Evolutionary conservation across 768 basidiomycete genomes (phyloP), one percentile per base, ranked within the genome.

Genomic region (Psilocybe cyanescens): DNA sequence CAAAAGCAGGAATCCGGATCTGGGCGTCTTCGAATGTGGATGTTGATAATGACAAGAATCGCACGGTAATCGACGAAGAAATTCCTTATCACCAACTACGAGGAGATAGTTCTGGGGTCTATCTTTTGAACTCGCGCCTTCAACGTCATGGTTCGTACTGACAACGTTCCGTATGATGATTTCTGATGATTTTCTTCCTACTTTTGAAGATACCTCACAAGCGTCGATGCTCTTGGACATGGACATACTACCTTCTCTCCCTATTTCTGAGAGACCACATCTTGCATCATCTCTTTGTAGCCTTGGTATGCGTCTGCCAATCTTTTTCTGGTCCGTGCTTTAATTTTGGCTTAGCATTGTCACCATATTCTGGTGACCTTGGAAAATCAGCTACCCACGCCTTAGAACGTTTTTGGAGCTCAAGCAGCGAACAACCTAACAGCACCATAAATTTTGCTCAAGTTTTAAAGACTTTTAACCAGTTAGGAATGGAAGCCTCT

Each of bases 401-500:
- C 11, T 44, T 63, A 28, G 70, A 55, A 55, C 58, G 48, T 8
- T 59, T 68, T 54, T 60, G 53, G n/a, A 66, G 29, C 44, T 66
- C 65, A n/a, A 58, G 19, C 45, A 30, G 48, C 52, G 54, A 60
- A 44, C 59, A 59, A 4, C 45, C 24, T 1, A 44, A 59, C 11
- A 63, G 72, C 69, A 70, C 70, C n/a, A 76, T 78, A 57, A 72
- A 71, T 53, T 76, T 77, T 55, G 58, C 66, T 19, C 71, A 71
- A 41, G 63, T 86, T 35, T 51, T 79, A 14, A 68, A 65, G 8
- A 72, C 74, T 12, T 71, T 88, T 2, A 65, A 74, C 3, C 75
- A 71, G 54, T 74, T 88, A 9, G 87, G 85, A 41, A 83, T 83
- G 2, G 74, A 76, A 45, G 63, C 71, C 1, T 62, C 65, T 8